phyloP scores from a whole-genome alignment of 768 basidiomycete species.

The Tulasnella sp. region DNA sequence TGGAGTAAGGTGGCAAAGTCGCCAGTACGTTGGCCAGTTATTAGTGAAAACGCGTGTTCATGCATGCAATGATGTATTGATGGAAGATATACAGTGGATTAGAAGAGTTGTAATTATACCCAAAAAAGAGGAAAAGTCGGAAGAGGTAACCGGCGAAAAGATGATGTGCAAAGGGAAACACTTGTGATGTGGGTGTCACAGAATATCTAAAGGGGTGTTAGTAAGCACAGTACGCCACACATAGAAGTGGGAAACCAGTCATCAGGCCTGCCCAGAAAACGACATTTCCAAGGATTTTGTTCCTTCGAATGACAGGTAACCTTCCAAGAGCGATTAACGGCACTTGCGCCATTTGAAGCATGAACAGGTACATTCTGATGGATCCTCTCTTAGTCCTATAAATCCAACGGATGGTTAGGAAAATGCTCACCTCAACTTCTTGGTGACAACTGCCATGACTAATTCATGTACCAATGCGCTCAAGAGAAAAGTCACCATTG shows the following conservation, averaged over 20 bases:
- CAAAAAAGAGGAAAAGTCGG: background rate
- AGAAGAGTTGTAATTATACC: background rate
- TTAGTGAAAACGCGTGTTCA: background rate
- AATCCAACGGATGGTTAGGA: background rate
- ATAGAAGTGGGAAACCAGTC: constrained; percentile 79
- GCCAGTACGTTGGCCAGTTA: too few species aligned
- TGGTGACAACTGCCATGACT: constrained; percentile 90
- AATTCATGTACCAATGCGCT: constrained; percentile 86
- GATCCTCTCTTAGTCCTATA: background rate
- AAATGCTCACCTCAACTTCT: constrained; percentile 65
- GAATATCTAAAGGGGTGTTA: constrained; percentile 20
- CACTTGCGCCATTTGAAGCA: constrained; percentile 75
- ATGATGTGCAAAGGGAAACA: background rate
- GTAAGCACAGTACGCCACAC: constrained; percentile 57
- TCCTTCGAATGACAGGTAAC: constrained; percentile 60
- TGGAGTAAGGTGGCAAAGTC: too few species aligned
- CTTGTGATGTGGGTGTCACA: background rate
- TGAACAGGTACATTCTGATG: constrained; percentile 70
- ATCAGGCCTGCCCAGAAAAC: constrained; percentile 87
- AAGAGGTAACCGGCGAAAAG: background rate
- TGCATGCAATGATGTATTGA: background rate
- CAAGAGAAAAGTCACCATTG: constrained; percentile 84
- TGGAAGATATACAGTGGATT: background rate
- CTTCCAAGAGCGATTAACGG: constrained; percentile 78
- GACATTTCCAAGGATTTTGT: constrained; percentile 54